phyloP scores from a whole-genome alignment of 441 rosid species.

The Adansonia grandidieri region DNA sequence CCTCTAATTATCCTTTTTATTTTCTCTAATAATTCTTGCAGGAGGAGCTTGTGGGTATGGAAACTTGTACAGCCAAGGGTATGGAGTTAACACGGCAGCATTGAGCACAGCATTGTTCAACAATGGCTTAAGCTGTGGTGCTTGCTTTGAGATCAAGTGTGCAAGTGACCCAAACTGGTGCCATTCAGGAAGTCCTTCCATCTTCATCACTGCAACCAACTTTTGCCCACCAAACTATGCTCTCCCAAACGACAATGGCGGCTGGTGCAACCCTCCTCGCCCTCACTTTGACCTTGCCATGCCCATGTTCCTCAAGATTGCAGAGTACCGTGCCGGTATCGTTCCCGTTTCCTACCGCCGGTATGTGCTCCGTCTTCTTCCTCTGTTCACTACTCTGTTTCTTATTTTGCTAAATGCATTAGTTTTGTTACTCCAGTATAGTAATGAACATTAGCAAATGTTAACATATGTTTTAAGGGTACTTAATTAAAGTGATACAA shows the following conservation, averaged over 20 bases:
- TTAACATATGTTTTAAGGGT: no score
- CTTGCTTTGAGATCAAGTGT: conserved; percentile 71
- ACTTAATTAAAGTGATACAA: no score
- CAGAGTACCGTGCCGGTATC: conserved; percentile 68
- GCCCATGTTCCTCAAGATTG: conserved; percentile 72
- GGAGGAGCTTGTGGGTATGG: conserved; percentile 83
- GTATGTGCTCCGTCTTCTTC: no score
- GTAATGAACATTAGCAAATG: no score
- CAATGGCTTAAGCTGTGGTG: conserved; percentile 69
- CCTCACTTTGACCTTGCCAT: conserved; percentile 79
- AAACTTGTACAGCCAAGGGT: conserved; percentile 70
- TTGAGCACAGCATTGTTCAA: conserved; percentile 72
- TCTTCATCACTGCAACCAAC: conserved; percentile 63
- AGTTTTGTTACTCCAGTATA: no score
- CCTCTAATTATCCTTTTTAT: background rate
- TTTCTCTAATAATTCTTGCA: conserved; percentile 17
- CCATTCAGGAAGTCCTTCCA: conserved; percentile 59
- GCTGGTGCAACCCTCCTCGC: conserved; percentile 86
- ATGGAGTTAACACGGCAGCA: conserved; percentile 70
- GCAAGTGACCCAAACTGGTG: conserved; percentile 65
- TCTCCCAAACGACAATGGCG: conserved; percentile 64
- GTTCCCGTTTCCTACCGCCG: conserved; percentile 53
- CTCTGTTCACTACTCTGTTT: no score
- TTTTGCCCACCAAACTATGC: conserved; percentile 73
- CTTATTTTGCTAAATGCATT: no score